Conservation (phyloP, 2,329 filamentous ascomycete species). For the Nigrograna mackinnonii region DNA sequence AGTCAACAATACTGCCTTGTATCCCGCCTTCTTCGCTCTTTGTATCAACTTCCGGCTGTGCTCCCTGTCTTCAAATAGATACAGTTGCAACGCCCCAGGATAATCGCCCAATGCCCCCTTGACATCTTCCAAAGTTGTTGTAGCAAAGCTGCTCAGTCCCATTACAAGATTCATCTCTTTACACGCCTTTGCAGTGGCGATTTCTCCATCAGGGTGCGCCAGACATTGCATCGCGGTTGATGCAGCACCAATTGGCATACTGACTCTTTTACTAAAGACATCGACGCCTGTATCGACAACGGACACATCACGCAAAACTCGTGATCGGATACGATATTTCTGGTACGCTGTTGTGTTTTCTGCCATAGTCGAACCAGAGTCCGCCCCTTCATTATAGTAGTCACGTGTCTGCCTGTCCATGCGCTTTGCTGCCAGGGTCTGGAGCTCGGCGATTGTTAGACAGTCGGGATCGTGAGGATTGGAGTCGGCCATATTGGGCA, state of each 20-base stretch:
- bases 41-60: slow-evolving; percentile 1
- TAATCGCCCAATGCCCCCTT: slow-evolving; percentile 49
- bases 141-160: slow-evolving; percentile 44
- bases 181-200: slow-evolving; percentile 45
- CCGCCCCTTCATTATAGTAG: slow-evolving; percentile 31
- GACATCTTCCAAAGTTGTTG: slow-evolving; percentile 45
- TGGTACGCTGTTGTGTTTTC: slow-evolving; percentile 32
- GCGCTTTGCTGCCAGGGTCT: slow-evolving; percentile 25
- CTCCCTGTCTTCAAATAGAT: slow-evolving; percentile 41
- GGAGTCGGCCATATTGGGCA: too few species aligned
- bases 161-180: slow-evolving; percentile 40
- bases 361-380: slow-evolving; percentile 21
- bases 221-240: slow-evolving; percentile 48
- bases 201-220: slow-evolving; percentile 48
- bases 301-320: slow-evolving; percentile 45
- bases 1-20: slow-evolving; percentile 66
- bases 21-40: slow-evolving; percentile 61
- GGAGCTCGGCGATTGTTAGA: slow-evolving; percentile 28
- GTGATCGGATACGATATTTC: slow-evolving; percentile 34
- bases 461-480: slow-evolving; percentile 30
- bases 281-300: slow-evolving; percentile 39
- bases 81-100: slow-evolving; percentile 42
- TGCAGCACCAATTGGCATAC: slow-evolving; percentile 47
- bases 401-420: slow-evolving; percentile 36
- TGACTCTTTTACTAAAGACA: slow-evolving; percentile 4